Conservation (phyloP, 371 early-diverging fungal species). For the Ordospora pajunii region DNA sequence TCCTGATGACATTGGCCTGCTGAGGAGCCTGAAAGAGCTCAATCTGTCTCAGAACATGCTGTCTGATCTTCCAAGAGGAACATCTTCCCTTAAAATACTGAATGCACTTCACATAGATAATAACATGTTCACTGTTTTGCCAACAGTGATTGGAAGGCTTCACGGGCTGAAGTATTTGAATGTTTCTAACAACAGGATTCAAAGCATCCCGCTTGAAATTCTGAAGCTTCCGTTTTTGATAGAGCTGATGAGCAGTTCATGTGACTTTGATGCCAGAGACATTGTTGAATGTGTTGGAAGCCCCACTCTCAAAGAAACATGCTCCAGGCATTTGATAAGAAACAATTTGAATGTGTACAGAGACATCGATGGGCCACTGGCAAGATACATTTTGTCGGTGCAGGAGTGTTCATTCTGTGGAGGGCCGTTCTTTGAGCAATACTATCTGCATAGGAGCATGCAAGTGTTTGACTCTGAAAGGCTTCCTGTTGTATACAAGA, state of each 20-base stretch:
- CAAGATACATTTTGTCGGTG: slow-evolving; percentile 65
- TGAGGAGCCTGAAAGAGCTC: slow-evolving; percentile 66
- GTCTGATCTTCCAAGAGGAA: slow-evolving; percentile 64
- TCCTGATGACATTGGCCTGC: slow-evolving; percentile 67
- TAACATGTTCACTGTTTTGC: slow-evolving; percentile 59
- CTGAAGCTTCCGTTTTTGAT: slow-evolving; percentile 52
- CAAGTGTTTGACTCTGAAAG: slow-evolving; percentile 16
- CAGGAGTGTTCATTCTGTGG: slow-evolving; percentile 71
- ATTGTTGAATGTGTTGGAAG: slow-evolving; percentile 24
- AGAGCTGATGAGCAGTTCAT: slow-evolving; percentile 33
- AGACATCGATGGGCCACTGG: slow-evolving; percentile 63
- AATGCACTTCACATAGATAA: slow-evolving; percentile 63
- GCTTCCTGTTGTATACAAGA: slow-evolving; percentile 42
- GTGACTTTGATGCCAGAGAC: slow-evolving; percentile 61
- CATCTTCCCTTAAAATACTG: slow-evolving; percentile 64
- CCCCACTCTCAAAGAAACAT: slow-evolving; percentile 67
- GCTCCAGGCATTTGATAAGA: slow-evolving; percentile 68
- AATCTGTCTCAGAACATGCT: slow-evolving; percentile 68
- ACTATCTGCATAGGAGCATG: slow-evolving; percentile 29
- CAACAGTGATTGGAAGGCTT: slow-evolving; percentile 47
- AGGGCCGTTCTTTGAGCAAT: slow-evolving; percentile 72
- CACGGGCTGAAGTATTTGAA: slow-evolving; percentile 40
- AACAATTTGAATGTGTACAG: slow-evolving; percentile 64
- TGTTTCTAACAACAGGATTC: slow-evolving; percentile 62
- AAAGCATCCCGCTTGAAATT: slow-evolving; percentile 64